These are phyloP conservation scores for Pezicula rhizophila DNA, from an alignment of 2,329 filamentous ascomycete species.

Conservation along the genomic window DNA sequence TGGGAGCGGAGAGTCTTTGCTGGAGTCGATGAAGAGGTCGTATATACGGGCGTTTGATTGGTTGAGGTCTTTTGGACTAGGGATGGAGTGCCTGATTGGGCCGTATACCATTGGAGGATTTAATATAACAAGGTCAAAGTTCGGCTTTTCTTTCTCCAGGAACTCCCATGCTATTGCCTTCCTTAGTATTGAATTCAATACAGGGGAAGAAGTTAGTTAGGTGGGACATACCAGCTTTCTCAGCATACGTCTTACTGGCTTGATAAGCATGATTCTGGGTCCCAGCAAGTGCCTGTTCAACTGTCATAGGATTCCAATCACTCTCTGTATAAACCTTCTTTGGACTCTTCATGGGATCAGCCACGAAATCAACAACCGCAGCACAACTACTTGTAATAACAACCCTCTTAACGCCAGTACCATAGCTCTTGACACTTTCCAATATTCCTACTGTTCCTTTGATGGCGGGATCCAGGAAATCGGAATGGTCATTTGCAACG, in stretches of 20 bases:
- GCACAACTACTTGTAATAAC: constrained; percentile 43
- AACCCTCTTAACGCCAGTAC: constrained; percentile 62
- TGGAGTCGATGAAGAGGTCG: constrained; percentile 42
- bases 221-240: constrained; percentile 38
- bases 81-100: constrained; percentile 55
- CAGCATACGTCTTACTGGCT: constrained; percentile 58
- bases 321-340: constrained; percentile 37
- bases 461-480: constrained; percentile 47
- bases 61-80: constrained; percentile 56
- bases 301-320: constrained; percentile 49
- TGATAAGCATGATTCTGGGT: constrained; percentile 37
- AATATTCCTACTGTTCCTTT: constrained; percentile 63
- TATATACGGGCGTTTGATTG: constrained; percentile 60
- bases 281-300: constrained; percentile 30
- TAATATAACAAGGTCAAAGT: constrained; percentile 54
- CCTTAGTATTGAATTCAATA: neutral
- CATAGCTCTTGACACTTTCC: constrained; percentile 56
- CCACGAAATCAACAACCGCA: constrained; percentile 23
- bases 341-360: constrained; percentile 25
- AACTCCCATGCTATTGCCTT: constrained; percentile 53
- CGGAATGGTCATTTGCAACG: constrained; percentile 23
- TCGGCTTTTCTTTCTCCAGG: constrained; percentile 41
- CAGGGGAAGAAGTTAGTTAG: neutral
- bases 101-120: constrained; percentile 57
- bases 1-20: constrained; percentile 44